phyloP scores from a whole-genome alignment of 495 filamentous ascomycete species.

The Aspergillus campestris region DNA sequence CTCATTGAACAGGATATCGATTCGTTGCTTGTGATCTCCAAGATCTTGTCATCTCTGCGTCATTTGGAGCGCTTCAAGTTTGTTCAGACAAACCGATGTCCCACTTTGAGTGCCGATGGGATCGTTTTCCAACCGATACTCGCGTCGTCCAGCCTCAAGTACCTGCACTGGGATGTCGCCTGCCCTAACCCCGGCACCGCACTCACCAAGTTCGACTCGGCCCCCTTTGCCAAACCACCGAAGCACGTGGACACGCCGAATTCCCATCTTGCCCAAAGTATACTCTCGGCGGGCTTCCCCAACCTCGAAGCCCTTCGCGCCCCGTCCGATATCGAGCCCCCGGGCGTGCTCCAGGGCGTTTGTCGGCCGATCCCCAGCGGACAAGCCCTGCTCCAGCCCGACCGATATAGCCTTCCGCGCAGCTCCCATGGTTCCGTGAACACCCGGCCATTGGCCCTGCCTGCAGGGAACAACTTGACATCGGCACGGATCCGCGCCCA shows the following conservation, averaged over 20 bases:
- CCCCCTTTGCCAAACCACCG: slow-evolving; percentile 29
- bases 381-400: slow-evolving; percentile 40
- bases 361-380: slow-evolving; percentile 51
- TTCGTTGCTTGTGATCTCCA: slow-evolving; percentile 62
- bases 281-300: slow-evolving; percentile 63
- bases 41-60: slow-evolving; percentile 60
- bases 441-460: slow-evolving; percentile 34
- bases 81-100: slow-evolving; percentile 54
- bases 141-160: slow-evolving; percentile 55
- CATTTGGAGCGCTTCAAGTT: slow-evolving; percentile 59
- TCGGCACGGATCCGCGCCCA: slow-evolving; percentile 41
- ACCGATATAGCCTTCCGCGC: slow-evolving; percentile 39
- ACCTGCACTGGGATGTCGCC: slow-evolving; percentile 77
- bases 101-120: slow-evolving; percentile 47
- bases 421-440: slow-evolving; percentile 41
- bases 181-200: slow-evolving; percentile 34
- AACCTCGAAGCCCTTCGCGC: slow-evolving; percentile 57
- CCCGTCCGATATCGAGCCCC: slow-evolving; percentile 61
- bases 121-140: slow-evolving; percentile 63
- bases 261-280: slow-evolving; percentile 62
- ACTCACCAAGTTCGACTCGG: slow-evolving; percentile 31
- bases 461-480: slow-evolving; percentile 38
- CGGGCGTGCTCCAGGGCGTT: slow-evolving; percentile 59
- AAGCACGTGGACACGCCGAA: slow-evolving; percentile 48
- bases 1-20: slow-evolving; percentile 59